Conservation (phyloP, 176 grass and related monocot species). For the Oryza officinalis region DNA sequence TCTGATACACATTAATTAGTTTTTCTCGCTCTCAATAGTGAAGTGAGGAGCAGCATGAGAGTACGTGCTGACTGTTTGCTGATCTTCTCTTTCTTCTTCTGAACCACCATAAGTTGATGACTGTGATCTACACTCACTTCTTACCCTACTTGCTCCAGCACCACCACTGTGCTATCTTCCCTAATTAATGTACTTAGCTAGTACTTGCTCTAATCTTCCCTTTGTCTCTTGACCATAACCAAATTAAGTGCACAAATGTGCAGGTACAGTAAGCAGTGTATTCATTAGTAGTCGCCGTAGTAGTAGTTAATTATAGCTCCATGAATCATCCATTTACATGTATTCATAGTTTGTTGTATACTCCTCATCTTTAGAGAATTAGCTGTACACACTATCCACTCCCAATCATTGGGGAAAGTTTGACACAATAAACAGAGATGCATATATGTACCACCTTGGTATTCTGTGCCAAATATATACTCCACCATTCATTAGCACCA, state of each 20-base stretch:
- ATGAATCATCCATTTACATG: background rate
- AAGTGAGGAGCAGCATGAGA: background rate
- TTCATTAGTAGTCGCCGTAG: background rate
- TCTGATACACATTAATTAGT: background rate
- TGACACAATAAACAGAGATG: conserved; percentile 13
- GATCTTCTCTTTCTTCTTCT: conserved; percentile 13
- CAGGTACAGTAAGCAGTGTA: background rate
- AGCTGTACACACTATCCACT: background rate
- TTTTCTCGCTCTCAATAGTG: background rate
- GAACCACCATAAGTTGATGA: conserved; percentile 17
- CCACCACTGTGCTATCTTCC: conserved; percentile 1
- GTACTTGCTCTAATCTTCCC: conserved; percentile 7
- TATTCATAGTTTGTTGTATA: background rate
- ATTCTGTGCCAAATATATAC: conserved; percentile 21
- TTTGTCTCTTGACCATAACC: background rate
- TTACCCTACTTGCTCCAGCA: background rate
- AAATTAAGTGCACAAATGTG: background rate
- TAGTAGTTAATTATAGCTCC: no score
- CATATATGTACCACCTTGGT: conserved; percentile 13
- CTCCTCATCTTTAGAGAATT: background rate
- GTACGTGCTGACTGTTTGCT: background rate
- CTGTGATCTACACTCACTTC: background rate
- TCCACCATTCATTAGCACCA: conserved; percentile 15
- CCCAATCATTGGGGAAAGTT: conserved; percentile 45
- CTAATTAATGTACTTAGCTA: conserved; percentile 7